Base-by-base conservation (phyloP, 805 yeast species). In the Zygoascus biomembranicola region DNA sequence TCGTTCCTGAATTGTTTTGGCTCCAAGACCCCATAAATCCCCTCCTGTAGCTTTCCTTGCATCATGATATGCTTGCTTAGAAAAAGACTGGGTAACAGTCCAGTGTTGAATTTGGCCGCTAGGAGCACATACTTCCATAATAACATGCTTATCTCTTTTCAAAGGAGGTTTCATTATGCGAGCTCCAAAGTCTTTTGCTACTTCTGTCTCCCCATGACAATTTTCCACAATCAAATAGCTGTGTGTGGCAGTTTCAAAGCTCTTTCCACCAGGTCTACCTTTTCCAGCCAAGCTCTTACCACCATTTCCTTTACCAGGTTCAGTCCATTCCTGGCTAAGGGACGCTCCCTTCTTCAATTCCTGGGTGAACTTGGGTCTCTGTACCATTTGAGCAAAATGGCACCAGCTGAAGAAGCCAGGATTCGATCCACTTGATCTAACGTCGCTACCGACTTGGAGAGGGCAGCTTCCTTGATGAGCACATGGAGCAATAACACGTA, bases 381-480 rank as follows among this genome's bases (percentile, higher is more conserved):
- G 78, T 8, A 90, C 82, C 20, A 79, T 76, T 54, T 86, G 84
- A 51, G 77, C 78, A 65, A 82, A 90, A 47, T 85, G 79, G 65
- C 97, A 89, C 75, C 90, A 88, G 52, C 78, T 78, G 50, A 86
- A 72, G 39, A 59, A 61, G 2, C 60, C 59, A 5, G 62, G 53
- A 18, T 51, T 48, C 32, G 51, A 49, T 13, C 56, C 61, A 26
- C 46, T 19, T 20, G 50, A 32, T 19, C 58, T 45, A 32, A 32
- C 43, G 54, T 81, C 76, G 57, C 77, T 87, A 49, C 85, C 83
- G 32, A 81, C 75, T 67, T 90, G 97, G 52, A 92, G 70, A 0
- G 98, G 97, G 63, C 97, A 90, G 59, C 74, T 77, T 11, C 83
- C 79, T 62, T 89, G 96, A 66, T 94, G 97, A 0, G 92, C 69